Percentiles rank a stretch among this genome's conserved stretches.
Evolutionary conservation across 2,329 filamentous ascomycete species (phyloP).

Genomic region (Plenodomus lindquistii): DNA sequence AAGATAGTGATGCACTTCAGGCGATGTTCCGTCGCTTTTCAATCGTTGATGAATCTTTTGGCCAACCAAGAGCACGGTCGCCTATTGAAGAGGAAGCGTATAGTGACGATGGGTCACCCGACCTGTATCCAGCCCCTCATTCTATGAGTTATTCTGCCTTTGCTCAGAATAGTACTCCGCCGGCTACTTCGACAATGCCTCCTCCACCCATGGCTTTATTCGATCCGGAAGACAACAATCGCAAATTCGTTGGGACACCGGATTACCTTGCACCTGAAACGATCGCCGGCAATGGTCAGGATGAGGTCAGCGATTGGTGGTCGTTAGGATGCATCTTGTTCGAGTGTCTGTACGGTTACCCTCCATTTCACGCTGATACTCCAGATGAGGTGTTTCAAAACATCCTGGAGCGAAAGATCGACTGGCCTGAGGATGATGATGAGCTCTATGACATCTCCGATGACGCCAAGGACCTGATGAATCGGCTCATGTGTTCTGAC

Average conservation of each 20-base stretch:
- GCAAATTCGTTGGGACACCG: constrained; percentile 93
- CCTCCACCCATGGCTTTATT: constrained; percentile 93
- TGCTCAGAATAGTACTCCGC: constrained; percentile 61
- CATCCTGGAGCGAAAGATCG: constrained; percentile 84
- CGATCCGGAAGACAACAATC: constrained; percentile 89
- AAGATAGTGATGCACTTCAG: constrained; percentile 81
- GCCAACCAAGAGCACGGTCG: constrained; percentile 53
- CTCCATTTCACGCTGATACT: constrained; percentile 87
- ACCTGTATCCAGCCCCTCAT: constrained; percentile 69
- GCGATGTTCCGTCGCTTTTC: constrained; percentile 78
- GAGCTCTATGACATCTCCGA: constrained; percentile 75
- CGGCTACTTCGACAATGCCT: constrained; percentile 73
- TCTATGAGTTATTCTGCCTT: constrained; percentile 57
- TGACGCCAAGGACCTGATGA: constrained; percentile 93
- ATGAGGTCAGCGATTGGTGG: constrained; percentile 99
- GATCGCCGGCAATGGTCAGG: constrained; percentile 91
- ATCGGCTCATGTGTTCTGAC: constrained; percentile 84
- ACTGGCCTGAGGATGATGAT: constrained; percentile 85
- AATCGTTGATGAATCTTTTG: constrained; percentile 50
- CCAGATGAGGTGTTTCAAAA: constrained; percentile 97
- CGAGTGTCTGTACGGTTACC: constrained; percentile 90
- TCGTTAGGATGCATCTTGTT: constrained; percentile 98
- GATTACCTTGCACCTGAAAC: constrained; percentile 98
- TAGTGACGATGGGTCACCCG: constrained; percentile 74
- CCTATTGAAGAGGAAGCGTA: constrained; percentile 76